Conservation (phyloP, 768 basidiomycete species). For the Flagelloscypha sp. region DNA sequence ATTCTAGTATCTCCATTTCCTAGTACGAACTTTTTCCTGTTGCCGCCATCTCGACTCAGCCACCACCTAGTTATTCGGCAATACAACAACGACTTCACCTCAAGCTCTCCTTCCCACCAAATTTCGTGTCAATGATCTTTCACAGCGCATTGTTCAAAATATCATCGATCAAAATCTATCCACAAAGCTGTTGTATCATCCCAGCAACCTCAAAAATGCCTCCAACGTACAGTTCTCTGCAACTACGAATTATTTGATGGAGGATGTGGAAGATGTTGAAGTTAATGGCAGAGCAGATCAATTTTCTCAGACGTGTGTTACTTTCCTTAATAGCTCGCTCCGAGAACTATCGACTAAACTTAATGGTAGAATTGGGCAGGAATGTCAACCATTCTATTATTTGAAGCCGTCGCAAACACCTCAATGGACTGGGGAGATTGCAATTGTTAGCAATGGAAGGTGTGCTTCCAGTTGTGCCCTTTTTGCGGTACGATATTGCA, state of each 20-base stretch:
- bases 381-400: slow-evolving; percentile 35
- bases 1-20: too few relatives aligned
- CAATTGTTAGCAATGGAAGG: slow-evolving; percentile 47
- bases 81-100: slow-evolving; percentile 21
- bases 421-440: slow-evolving; percentile 37
- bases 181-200: slow-evolving; percentile 22
- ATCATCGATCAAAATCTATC: slow-evolving; percentile 23
- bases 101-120: slow-evolving; percentile 27
- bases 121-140: slow-evolving; percentile 22
- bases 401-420: slow-evolving; percentile 34
- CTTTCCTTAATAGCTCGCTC: too few relatives aligned
- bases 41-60: too few relatives aligned
- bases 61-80: slow-evolving; percentile 25
- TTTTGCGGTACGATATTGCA: slow-evolving; percentile 17
- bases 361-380: slow-evolving; percentile 33
- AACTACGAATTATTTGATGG: slow-evolving; percentile 22
- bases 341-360: too few relatives aligned
- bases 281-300: slow-evolving; percentile 25
- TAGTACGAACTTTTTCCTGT: too few relatives aligned
- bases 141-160: slow-evolving; percentile 21
- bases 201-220: slow-evolving; percentile 19
- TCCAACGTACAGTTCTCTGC: slow-evolving; percentile 22
- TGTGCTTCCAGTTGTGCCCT: slow-evolving; percentile 29
- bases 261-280: slow-evolving; percentile 17
- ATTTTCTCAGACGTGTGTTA: slow-evolving; percentile 24